Evolutionary conservation across 495 filamentous ascomycete species (phyloP).

Genomic region (Hypomontagnella monticulosa): DNA sequence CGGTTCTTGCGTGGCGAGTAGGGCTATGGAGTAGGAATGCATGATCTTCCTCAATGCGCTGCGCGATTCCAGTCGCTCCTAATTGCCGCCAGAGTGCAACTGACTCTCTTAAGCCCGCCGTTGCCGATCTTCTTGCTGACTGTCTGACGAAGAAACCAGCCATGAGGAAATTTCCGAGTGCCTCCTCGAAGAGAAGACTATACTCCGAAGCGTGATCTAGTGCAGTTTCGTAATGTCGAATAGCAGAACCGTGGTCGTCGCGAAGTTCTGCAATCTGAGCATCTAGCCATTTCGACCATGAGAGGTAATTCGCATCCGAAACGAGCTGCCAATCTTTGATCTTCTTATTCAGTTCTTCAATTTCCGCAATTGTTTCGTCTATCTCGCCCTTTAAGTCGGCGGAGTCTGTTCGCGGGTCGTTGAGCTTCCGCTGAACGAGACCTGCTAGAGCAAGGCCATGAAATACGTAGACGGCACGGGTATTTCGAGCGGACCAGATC

Average conservation of each 20-base stretch:
- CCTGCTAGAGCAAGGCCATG: slow-evolving; percentile 76
- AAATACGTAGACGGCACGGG: slow-evolving; percentile 69
- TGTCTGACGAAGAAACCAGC: slow-evolving; percentile 78
- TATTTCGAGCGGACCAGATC: slow-evolving; percentile 78
- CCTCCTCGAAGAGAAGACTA: slow-evolving; percentile 81
- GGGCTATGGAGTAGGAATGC: slow-evolving; percentile 76
- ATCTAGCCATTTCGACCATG: slow-evolving; percentile 78
- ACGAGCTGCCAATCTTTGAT: slow-evolving; percentile 74
- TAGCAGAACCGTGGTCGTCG: slow-evolving; percentile 67
- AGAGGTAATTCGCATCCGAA: slow-evolving; percentile 80
- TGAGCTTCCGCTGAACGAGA: slow-evolving; percentile 67
- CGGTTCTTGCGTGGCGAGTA: slow-evolving; percentile 64
- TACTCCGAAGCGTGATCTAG: slow-evolving; percentile 84
- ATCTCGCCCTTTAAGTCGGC: slow-evolving; percentile 62
- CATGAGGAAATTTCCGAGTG: slow-evolving; percentile 78
- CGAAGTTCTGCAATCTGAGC: slow-evolving; percentile 75
- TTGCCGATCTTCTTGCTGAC: slow-evolving; percentile 76
- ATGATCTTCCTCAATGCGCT: slow-evolving; percentile 74
- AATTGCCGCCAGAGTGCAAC: slow-evolving; percentile 78
- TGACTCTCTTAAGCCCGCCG: slow-evolving; percentile 74
- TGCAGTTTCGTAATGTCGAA: slow-evolving; percentile 76
- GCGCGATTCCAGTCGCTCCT: slow-evolving; percentile 77
- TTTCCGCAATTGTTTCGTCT: slow-evolving; percentile 63
- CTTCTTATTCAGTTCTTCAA: slow-evolving; percentile 64
- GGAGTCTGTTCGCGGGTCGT: slow-evolving; percentile 59